Evolutionary conservation across 371 early-diverging fungal genomes (phyloP).

Genomic region (Smittium culicis): DNA sequence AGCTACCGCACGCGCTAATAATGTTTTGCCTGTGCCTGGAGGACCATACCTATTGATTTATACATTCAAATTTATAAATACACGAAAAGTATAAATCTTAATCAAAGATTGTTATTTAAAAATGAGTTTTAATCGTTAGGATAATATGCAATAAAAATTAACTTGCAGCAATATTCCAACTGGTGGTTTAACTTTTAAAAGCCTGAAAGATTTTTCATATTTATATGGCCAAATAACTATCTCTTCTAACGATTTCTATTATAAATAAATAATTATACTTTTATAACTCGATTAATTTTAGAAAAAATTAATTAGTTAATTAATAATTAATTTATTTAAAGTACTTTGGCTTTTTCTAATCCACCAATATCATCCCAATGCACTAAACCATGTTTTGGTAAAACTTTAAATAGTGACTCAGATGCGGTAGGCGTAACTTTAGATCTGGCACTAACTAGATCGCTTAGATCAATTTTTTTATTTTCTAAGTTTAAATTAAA

Average conservation of each 20-base stretch:
- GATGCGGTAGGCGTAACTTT: background rate
- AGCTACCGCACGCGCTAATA: constrained; percentile 61
- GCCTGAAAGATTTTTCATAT: background rate
- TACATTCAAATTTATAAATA: constrained; percentile 25
- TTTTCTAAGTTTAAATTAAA: background rate
- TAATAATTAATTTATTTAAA: background rate
- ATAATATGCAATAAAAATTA: background rate
- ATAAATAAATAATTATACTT: too few species aligned
- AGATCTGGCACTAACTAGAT: background rate
- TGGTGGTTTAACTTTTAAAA: background rate
- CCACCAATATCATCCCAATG: constrained; percentile 7
- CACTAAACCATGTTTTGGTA: background rate
- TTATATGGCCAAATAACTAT: constrained; percentile 4
- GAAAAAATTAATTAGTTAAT: background rate
- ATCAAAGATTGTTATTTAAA: background rate
- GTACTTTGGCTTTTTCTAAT: background rate
- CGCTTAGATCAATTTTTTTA: background rate
- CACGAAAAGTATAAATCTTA: constrained; percentile 25
- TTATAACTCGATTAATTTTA: too few species aligned
- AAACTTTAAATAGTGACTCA: background rate
- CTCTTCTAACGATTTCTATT: constrained; percentile 4
- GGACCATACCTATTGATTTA: constrained; percentile 66
- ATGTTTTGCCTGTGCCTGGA: constrained; percentile 92
- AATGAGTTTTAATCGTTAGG: background rate
- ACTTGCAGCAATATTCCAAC: background rate